These are phyloP conservation scores for Phaeodactylum tricornutum DNA, from an alignment of 108 stramenopile species.

Conservation along the genomic window DNA sequence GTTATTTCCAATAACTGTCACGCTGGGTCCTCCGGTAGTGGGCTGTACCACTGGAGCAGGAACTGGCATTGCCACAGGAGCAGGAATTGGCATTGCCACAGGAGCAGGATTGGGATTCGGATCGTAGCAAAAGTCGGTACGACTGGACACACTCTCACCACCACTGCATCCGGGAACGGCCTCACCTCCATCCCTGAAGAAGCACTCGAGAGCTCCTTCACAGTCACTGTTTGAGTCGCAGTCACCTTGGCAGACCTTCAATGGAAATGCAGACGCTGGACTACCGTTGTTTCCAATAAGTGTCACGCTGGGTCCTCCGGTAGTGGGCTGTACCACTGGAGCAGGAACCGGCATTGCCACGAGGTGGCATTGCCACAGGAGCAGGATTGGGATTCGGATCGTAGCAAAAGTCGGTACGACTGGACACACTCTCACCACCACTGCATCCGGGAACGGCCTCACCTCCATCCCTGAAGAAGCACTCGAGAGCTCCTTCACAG, in stretches of 20 bases:
- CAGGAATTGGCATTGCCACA: background rate
- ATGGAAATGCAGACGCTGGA: conserved; percentile 11
- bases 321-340: no score
- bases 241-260: conserved; percentile 12
- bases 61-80: background rate
- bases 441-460: background rate
- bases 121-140: conserved; percentile 1
- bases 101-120: background rate
- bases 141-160: background rate
- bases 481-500: background rate
- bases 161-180: background rate
- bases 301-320: no score
- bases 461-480: conserved; percentile 3
- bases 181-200: conserved; percentile 1
- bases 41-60: no score
- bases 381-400: background rate
- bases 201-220: conserved; percentile 8
- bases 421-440: background rate
- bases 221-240: conserved; percentile 1
- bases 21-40: no score
- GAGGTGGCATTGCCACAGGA: background rate
- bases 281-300: conserved; percentile 2
- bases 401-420: background rate
- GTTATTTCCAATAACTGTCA: conserved; percentile 5
- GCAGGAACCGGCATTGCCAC: background rate